These are phyloP conservation scores for Galerina marginata DNA, from an alignment of 768 basidiomycete species.

Conservation along the genomic window DNA sequence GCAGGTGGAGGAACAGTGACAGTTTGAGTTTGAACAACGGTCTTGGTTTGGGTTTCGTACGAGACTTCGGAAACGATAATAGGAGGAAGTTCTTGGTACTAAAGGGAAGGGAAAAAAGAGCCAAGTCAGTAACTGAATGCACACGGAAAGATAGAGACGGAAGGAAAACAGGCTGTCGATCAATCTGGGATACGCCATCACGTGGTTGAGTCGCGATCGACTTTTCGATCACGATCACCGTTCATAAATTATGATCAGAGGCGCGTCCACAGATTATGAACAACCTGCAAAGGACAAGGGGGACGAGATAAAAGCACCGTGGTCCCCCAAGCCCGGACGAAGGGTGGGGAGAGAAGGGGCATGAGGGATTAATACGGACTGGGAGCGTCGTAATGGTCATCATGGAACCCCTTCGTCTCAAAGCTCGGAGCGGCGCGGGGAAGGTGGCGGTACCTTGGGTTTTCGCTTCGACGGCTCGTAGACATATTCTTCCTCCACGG, in stretches of 20 bases:
- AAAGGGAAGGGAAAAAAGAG: slow-evolving; percentile 24
- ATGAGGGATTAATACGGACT: slow-evolving; percentile 72
- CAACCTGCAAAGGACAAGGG: slow-evolving; percentile 63
- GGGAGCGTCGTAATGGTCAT: slow-evolving; percentile 54
- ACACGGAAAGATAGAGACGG: slow-evolving; percentile 17
- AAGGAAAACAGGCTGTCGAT: slow-evolving; percentile 38
- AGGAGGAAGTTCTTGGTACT: slow-evolving; percentile 54
- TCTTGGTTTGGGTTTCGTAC: slow-evolving; percentile 69
- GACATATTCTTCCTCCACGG: slow-evolving; percentile 82
- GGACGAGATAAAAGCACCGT: slow-evolving; percentile 76
- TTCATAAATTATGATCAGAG: slow-evolving; percentile 34
- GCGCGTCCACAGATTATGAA: slow-evolving; percentile 45
- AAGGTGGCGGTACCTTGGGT: slow-evolving; percentile 90
- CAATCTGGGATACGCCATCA: slow-evolving; percentile 42
- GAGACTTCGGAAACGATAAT: slow-evolving; percentile 49
- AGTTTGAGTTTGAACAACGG: slow-evolving; percentile 66
- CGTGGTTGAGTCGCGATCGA: slow-evolving; percentile 45
- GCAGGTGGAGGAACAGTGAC: slow-evolving; percentile 78
- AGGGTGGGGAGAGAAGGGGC: slow-evolving; percentile 57
- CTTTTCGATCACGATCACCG: slow-evolving; percentile 36
- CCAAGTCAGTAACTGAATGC: slow-evolving; percentile 17
- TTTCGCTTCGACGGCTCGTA: slow-evolving; percentile 83
- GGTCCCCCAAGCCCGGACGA: slow-evolving; percentile 93
- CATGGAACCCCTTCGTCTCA: slow-evolving; percentile 88
- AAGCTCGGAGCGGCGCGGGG: slow-evolving; percentile 88